Evolutionary conservation across 768 basidiomycete genomes (phyloP).

Genomic region (Calvatia gigantea): DNA sequence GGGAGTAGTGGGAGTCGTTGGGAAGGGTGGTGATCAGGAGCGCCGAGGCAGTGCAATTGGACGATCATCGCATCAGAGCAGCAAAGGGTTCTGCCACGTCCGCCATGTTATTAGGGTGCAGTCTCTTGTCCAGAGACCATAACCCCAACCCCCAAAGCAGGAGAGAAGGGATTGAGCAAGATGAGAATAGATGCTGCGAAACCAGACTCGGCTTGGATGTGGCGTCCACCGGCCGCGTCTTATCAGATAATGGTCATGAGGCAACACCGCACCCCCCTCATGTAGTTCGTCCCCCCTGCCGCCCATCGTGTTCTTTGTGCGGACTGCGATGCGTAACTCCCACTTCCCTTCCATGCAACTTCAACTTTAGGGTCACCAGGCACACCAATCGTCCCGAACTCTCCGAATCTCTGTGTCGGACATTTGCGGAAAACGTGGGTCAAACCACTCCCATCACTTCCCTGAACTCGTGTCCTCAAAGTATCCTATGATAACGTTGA

Average conservation of each 20-base stretch:
- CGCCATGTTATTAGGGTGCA: too few species aligned
- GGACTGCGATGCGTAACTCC: conserved; percentile 68
- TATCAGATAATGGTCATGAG: background rate
- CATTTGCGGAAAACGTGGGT: conserved; percentile 85
- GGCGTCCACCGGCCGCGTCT: background rate
- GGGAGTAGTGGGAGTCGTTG: too few species aligned
- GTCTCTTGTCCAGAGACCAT: too few species aligned
- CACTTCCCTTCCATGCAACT: background rate
- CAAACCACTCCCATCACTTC: background rate
- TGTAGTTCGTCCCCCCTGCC: conserved; percentile 81
- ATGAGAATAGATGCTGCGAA: too few species aligned
- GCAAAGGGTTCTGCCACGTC: too few species aligned
- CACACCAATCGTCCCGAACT: conserved; percentile 86
- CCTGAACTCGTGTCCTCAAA: background rate
- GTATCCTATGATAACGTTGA: conserved; percentile 59
- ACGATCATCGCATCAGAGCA: too few species aligned
- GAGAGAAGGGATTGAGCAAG: too few species aligned
- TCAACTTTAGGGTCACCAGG: conserved; percentile 34
- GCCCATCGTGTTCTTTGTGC: conserved; percentile 85
- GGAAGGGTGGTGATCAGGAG: too few species aligned
- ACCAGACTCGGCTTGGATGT: too few species aligned
- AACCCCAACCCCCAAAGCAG: too few species aligned
- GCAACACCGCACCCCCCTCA: too few species aligned
- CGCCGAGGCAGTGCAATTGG: too few species aligned
- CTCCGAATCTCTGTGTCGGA: conserved; percentile 86